phyloP scores from a whole-genome alignment of 2,329 filamentous ascomycete genomes.

The Plectosphaerella plurivora region DNA sequence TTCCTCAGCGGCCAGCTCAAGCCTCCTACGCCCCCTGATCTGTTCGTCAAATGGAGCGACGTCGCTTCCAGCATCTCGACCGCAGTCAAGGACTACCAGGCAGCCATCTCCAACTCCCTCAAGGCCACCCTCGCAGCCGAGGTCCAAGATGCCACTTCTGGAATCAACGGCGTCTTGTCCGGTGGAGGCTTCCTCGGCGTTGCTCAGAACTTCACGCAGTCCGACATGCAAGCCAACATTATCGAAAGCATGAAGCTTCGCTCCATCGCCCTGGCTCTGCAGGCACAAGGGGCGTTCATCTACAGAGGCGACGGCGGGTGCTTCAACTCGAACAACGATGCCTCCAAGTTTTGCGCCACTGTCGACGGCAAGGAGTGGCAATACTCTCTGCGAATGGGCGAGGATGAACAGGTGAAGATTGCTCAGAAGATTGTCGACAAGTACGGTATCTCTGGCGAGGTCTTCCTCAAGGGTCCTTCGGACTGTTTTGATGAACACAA shows the following conservation, averaged over 20 bases:
- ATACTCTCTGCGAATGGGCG: constrained; percentile 4
- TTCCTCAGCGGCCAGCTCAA: constrained; percentile 3
- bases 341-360: constrained; percentile 2
- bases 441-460: constrained; percentile 7
- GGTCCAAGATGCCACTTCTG: constrained; percentile 1
- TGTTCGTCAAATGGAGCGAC: constrained; percentile 4
- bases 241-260: constrained; percentile 5
- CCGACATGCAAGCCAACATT: constrained; percentile 6
- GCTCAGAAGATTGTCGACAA: constrained; percentile 6
- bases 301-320: constrained; percentile 1
- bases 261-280: constrained; percentile 6
- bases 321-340: background rate
- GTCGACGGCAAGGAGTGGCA: constrained; percentile 1
- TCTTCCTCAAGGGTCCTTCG: constrained; percentile 1
- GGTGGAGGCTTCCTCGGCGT: constrained; percentile 9
- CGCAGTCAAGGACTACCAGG: constrained; percentile 5
- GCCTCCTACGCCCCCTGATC: constrained; percentile 1
- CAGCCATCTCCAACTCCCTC: constrained; percentile 1
- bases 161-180: constrained; percentile 2
- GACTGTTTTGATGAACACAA: constrained; percentile 1
- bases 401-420: constrained; percentile 2
- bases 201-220: constrained; percentile 8
- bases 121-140: constrained; percentile 8
- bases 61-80: constrained; percentile 1
- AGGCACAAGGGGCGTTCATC: constrained; percentile 7